Evolutionary conservation across 148 eudicot species (phyloP).

Genomic region (Gaultheria prostrata): DNA sequence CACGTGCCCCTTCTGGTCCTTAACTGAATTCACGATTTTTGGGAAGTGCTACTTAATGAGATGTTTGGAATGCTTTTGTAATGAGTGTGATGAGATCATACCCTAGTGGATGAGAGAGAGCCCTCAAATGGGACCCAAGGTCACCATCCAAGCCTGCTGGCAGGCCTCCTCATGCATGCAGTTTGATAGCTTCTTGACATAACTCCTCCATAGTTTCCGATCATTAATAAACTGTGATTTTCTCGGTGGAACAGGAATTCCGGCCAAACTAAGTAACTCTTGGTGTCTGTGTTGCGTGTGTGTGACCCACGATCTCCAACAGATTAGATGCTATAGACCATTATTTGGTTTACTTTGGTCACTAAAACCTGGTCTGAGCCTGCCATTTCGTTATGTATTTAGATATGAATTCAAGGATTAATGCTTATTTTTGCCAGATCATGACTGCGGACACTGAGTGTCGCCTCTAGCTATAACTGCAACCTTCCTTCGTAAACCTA

Average conservation of each 20-base stretch:
- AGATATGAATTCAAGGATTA: neutral
- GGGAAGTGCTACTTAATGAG: neutral
- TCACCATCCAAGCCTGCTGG: too few species aligned
- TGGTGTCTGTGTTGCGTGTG: too few species aligned
- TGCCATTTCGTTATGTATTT: neutral
- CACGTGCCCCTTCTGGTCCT: neutral
- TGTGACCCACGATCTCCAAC: too few species aligned
- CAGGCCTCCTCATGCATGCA: too few species aligned
- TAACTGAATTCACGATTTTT: neutral
- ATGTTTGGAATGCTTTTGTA: neutral
- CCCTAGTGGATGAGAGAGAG: too few species aligned
- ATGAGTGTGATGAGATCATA: neutral
- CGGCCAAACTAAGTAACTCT: too few species aligned
- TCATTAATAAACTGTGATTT: too few species aligned
- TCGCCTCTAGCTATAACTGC: neutral
- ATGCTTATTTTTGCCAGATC: neutral
- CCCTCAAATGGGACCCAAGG: too few species aligned
- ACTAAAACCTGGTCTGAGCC: neutral
- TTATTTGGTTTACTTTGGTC: neutral
- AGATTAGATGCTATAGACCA: neutral
- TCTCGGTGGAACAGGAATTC: too few species aligned
- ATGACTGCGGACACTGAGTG: neutral
- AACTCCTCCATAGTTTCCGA: too few species aligned
- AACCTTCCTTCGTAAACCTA: neutral
- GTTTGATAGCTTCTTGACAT: too few species aligned